Evolutionary conservation across 2,329 filamentous ascomycete genomes (phyloP).

Genomic region (Beauveria caledonica): DNA sequence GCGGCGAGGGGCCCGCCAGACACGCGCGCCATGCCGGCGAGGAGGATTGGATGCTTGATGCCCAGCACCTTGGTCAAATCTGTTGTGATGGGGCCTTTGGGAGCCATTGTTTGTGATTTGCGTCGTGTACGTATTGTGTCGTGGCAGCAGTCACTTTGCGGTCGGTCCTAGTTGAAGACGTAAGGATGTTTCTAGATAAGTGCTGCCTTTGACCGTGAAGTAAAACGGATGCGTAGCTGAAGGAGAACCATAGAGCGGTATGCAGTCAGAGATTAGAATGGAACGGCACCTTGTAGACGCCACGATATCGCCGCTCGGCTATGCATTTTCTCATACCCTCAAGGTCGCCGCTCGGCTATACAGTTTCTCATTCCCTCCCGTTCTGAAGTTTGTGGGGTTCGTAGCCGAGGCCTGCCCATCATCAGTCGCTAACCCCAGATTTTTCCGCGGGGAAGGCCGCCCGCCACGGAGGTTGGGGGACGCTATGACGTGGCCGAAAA

Average conservation of each 20-base stretch:
- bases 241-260: no score
- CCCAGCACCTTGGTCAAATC: conserved; percentile 70
- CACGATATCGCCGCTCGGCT: background rate
- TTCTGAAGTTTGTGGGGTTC: background rate
- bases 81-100: conserved; percentile 55
- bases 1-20: conserved; percentile 75
- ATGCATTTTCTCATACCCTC: no score
- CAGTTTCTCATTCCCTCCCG: background rate
- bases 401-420: conserved; percentile 2
- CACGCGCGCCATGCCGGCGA: conserved; percentile 88
- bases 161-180: background rate
- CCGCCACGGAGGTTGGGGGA: background rate
- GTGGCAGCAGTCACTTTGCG: no score
- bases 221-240: no score
- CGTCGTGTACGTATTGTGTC: background rate
- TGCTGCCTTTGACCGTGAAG: no score
- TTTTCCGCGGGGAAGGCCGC: background rate
- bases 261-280: no score
- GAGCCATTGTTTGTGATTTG: conserved; percentile 1
- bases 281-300: background rate
- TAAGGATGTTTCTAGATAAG: background rate
- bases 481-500: background rate
- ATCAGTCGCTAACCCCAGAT: background rate
- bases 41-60: conserved; percentile 81
- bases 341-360: conserved; percentile 1